Percentiles rank a stretch among this genome's conserved stretches.
phyloP scores from a whole-genome alignment of 1,284 basidiomycete species.

The Mycena citricolor region DNA sequence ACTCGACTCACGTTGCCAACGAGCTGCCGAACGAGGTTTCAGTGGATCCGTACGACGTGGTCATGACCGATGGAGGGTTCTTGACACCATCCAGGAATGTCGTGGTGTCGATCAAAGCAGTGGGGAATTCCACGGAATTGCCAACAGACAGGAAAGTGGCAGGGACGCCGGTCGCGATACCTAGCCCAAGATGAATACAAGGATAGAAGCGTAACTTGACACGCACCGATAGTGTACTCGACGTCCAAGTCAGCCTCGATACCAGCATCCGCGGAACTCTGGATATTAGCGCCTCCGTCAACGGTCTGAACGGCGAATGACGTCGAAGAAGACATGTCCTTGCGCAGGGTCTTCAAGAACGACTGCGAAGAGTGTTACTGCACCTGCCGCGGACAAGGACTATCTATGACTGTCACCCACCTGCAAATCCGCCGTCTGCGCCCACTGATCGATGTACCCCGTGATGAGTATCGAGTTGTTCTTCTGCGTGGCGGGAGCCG shows the following conservation, averaged over 20 bases:
- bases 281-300: constrained; percentile 32
- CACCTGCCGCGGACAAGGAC: not conserved
- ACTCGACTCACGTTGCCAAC: constrained; percentile 19
- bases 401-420: constrained; percentile 1
- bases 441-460: constrained; percentile 46
- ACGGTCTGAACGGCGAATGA: constrained; percentile 4
- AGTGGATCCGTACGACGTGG: constrained; percentile 11
- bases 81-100: constrained; percentile 21
- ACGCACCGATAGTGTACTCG: constrained; percentile 42
- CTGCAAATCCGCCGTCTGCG: constrained; percentile 44
- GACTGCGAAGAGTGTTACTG: constrained; percentile 6
- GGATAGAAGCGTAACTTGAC: not conserved
- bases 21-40: constrained; percentile 11
- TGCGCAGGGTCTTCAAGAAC: constrained; percentile 6
- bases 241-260: constrained; percentile 46
- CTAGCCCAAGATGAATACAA: constrained; percentile 21
- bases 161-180: constrained; percentile 27
- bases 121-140: constrained; percentile 1
- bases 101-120: constrained; percentile 32
- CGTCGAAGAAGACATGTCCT: constrained; percentile 4
- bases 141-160: constrained; percentile 1
- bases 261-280: not conserved
- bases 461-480: constrained; percentile 56
- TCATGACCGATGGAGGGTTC: constrained; percentile 28
- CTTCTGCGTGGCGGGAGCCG: constrained; percentile 41